Percentiles rank a stretch among this genome's conserved stretches.
These are phyloP conservation scores for Mucor indicus DNA, from an alignment of 371 early-diverging fungal species.

Conservation along the genomic window DNA sequence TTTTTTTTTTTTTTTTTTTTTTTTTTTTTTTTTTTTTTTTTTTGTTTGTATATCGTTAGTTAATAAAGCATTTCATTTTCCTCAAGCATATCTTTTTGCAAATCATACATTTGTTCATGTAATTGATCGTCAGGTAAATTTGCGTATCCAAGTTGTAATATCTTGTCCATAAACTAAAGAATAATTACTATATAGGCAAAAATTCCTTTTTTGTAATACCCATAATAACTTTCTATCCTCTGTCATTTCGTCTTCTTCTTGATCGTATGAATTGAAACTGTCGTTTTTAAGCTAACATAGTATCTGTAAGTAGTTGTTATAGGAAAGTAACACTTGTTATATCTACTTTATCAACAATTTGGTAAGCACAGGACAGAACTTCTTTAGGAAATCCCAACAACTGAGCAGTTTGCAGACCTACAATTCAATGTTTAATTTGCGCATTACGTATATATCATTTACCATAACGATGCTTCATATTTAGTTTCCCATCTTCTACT, in stretches of 20 bases:
- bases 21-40: slow-evolving; percentile 97
- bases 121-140: slow-evolving; percentile 8
- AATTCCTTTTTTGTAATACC: slow-evolving; percentile 13
- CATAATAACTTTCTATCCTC: slow-evolving; percentile 25
- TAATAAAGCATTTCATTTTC: slow-evolving; percentile 9
- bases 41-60: slow-evolving; percentile 76
- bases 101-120: slow-evolving; percentile 1
- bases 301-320: not conserved
- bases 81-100: slow-evolving; percentile 15
- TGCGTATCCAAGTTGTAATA: slow-evolving; percentile 21
- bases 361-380: slow-evolving; percentile 33
- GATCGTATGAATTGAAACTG: not conserved
- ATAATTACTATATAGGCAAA: not conserved
- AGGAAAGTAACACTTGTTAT: not conserved
- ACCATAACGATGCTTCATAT: slow-evolving; percentile 41
- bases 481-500: slow-evolving; percentile 38
- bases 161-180: slow-evolving; percentile 36
- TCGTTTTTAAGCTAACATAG: not conserved
- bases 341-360: slow-evolving; percentile 26
- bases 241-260: not conserved
- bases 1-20: slow-evolving; percentile 11
- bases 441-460: not conserved
- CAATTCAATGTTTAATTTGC: not conserved
- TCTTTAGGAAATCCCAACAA: slow-evolving; percentile 38
- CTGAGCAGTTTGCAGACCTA: slow-evolving; percentile 52